Evolutionary conservation across 768 basidiomycete species (phyloP).

Genomic region (Agrocybe chaxingu): DNA sequence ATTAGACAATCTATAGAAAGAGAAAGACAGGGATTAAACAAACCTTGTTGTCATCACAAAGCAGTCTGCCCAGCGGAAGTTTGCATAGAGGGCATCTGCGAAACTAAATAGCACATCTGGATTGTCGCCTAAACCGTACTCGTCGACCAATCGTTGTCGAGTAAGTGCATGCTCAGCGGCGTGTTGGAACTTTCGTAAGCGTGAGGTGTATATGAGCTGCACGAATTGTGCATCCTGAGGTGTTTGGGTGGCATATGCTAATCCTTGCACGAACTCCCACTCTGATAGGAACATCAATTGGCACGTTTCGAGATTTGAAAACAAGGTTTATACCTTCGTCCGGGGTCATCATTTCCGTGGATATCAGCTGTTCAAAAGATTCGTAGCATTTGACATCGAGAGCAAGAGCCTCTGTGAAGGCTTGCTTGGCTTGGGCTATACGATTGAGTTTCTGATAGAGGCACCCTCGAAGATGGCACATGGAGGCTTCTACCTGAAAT

Average conservation of each 20-base stretch:
- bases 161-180: conserved; percentile 77
- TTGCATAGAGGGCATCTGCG: conserved; percentile 85
- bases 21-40: neutral
- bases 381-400: conserved; percentile 98
- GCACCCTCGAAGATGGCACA: conserved; percentile 91
- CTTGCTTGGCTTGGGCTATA: conserved; percentile 86
- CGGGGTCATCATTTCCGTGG: conserved; percentile 93
- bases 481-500: conserved; percentile 88
- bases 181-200: conserved; percentile 89
- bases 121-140: conserved; percentile 85
- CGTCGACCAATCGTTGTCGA: conserved; percentile 73
- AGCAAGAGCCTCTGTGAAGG: conserved; percentile 93
- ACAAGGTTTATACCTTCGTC: conserved; percentile 76
- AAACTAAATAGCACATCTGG: conserved; percentile 89
- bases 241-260: conserved; percentile 80
- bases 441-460: conserved; percentile 94
- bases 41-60: conserved; percentile 83
- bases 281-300: conserved; percentile 45
- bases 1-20: conserved; percentile 2
- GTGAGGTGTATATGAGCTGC: conserved; percentile 86
- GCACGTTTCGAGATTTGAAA: neutral
- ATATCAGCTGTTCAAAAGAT: conserved; percentile 85
- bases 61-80: conserved; percentile 94
- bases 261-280: conserved; percentile 90
- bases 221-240: conserved; percentile 91